Base-by-base conservation (phyloP, 2,329 filamentous ascomycete genomes). In the Didymella glomerata region DNA sequence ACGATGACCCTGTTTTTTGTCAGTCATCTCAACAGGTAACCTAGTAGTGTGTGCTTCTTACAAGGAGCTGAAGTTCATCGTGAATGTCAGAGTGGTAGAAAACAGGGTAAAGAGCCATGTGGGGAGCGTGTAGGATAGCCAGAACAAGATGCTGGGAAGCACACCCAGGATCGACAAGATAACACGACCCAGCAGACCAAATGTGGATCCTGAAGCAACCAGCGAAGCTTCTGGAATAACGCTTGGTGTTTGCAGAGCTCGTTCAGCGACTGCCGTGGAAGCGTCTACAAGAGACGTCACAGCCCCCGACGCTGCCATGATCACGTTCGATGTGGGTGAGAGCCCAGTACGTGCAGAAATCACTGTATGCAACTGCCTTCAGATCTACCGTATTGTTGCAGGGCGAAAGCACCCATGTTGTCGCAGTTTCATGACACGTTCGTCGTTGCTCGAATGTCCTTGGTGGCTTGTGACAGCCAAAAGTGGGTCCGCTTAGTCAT, bases 31-130 rank as follows among this genome's bases (percentile, higher is more conserved):
- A 65, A 20, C 54, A 42, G 2, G 1, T 13, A 1, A 2, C 2
- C 11, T 2, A 5, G 9, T n/a, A 16, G 24, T 40, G 22, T 48
- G 20, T 28, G 24, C 3, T 6, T 70, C 88, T 74, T 87, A 96
- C 88, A 99, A 79, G 18, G 95, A 99, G 20, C 94, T 98, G 68
- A 95, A 94, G 76, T 98, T 98, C 93, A 99, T 96, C 11, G 95
- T 99, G 73, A 99, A 92, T 0, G 95, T 99, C 82, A 96, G 82
- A 77, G 91, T 97, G 64, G 92, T 94, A 6, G 93, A 97, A 73
- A 97, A 92, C 62, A 97, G 83, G 6, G 88, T 91, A 76, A 96
- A 99, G 18, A 98, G 85, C 78, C 95, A 87, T 75, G 92, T 92
- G 42, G 95, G 95, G 59, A 97, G 77, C 16, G 92, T 96, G 67